phyloP scores from a whole-genome alignment of 805 yeast species.

The Lipomyces yamadae region DNA sequence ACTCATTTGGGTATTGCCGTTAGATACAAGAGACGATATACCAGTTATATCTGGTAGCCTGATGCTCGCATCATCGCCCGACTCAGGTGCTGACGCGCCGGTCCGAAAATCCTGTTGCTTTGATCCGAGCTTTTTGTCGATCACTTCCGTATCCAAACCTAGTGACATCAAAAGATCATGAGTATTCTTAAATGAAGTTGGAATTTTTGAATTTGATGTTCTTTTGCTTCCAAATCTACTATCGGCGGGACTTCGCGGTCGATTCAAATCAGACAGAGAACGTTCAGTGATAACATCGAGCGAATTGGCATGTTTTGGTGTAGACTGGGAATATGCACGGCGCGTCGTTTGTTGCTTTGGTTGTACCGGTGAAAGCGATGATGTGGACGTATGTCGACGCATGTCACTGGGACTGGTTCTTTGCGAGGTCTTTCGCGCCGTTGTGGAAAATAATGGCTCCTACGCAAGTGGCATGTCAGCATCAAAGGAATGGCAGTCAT shows the following conservation, averaged over 20 bases:
- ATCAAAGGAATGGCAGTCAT: too few relatives aligned
- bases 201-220: conserved; percentile 7
- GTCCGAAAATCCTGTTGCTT: not conserved
- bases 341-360: conserved; percentile 7
- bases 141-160: conserved; percentile 17
- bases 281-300: conserved; percentile 17
- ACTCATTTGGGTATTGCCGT: conserved; percentile 13
- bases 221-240: conserved; percentile 12
- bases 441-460: not conserved
- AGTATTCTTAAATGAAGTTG: conserved; percentile 25
- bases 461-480: not conserved
- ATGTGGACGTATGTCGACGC: not conserved
- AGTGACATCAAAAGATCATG: conserved; percentile 26
- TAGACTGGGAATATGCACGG: not conserved
- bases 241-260: conserved; percentile 16
- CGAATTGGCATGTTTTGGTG: conserved; percentile 8
- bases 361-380: not conserved
- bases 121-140: not conserved
- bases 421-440: conserved; percentile 19
- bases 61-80: conserved; percentile 7
- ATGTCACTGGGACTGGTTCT: conserved; percentile 9
- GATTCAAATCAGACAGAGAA: conserved; percentile 20
- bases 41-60: conserved; percentile 35
- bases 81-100: not conserved
- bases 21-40: conserved; percentile 29